Evolutionary conservation across 2,329 filamentous ascomycete species (phyloP), one percentile per base, ranked within the genome.

Genomic region (Myriosclerotinia duriaeana): DNA sequence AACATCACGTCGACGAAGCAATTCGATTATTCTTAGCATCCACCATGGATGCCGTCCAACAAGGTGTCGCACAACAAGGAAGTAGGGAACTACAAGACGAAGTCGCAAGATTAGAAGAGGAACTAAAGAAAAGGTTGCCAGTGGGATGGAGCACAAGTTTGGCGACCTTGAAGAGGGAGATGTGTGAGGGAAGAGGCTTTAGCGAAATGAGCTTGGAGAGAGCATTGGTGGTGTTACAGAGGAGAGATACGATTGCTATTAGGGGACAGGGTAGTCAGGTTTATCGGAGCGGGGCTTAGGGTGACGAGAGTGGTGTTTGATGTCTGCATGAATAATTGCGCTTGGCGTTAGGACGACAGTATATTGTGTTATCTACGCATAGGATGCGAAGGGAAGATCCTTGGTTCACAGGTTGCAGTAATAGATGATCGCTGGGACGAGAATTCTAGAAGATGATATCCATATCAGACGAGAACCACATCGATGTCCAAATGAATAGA

Each of bases 21-120:
- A 99, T 99, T 74, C 89, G 95, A 0, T 85, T 99, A 20, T 99
- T 99, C 88, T 82, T 99, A 40, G 95, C 93, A 71, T 93, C 89
- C 4, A 99, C 95, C 66, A 98, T 99, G 95, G 94, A 99, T 75
- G 95, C 95, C 9, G 93, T 98, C 66, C 94, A 92, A 68, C 92
- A 96, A 74, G 94, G 93, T 68, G 63, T 60, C 8, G 89, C 90
- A 72, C 91, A 89, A 70, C 87, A 91, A 72, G 92, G 91, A 48
- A 93, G 89, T 75, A 89, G 92, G 69, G 94, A 98, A 79, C 82
- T 98, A 66, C 94, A 96, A 78, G 92, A 97, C 61, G 95, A 98
- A 77, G 91, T 92, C 7, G 84, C 84, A 71, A 92, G 92, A 73
- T 86, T 98, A 6, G 95, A 98, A 79, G 87, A 92, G 20, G 95